phyloP scores from a whole-genome alignment of 768 basidiomycete genomes.

The Panus rudis region DNA sequence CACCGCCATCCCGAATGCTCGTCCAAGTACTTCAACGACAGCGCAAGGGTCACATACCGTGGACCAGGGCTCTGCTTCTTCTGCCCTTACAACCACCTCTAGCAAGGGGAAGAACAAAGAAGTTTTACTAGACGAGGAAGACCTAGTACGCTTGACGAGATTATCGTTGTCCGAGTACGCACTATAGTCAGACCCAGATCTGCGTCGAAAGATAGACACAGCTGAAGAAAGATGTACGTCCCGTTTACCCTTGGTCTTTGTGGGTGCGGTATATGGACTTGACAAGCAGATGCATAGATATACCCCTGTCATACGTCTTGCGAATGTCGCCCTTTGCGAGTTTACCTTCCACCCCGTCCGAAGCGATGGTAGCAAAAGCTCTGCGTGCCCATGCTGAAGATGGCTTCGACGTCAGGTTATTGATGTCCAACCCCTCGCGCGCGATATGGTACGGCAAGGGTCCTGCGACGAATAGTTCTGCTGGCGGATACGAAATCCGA shows the following conservation, averaged over 20 bases:
- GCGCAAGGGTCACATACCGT: neutral
- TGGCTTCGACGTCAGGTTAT: conserved; percentile 54
- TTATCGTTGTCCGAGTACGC: conserved; percentile 68
- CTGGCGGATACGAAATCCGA: conserved; percentile 62
- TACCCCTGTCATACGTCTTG: conserved; percentile 52
- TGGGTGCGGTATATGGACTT: conserved; percentile 12
- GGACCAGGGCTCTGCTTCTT: neutral
- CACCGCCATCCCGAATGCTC: neutral
- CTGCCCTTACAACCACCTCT: conserved; percentile 6
- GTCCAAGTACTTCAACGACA: neutral
- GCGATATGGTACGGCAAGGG: conserved; percentile 30
- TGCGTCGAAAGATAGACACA: conserved; percentile 36
- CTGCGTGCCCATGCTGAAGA: conserved; percentile 43
- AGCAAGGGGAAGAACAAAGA: conserved; percentile 23
- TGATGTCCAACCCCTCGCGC: conserved; percentile 37
- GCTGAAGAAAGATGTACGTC: conserved; percentile 46
- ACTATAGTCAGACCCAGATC: conserved; percentile 55
- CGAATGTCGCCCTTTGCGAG: conserved; percentile 29
- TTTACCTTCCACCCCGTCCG: conserved; percentile 26
- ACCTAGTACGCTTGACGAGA: conserved; percentile 39
- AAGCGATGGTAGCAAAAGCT: conserved; percentile 49
- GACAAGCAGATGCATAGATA: conserved; percentile 32
- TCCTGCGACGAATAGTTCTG: conserved; percentile 18
- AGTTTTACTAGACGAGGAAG: conserved; percentile 27
- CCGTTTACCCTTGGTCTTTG: conserved; percentile 1